Conservation (phyloP, 1,139 yeast species). For the Yamadazyma kanchanaburiensis region DNA sequence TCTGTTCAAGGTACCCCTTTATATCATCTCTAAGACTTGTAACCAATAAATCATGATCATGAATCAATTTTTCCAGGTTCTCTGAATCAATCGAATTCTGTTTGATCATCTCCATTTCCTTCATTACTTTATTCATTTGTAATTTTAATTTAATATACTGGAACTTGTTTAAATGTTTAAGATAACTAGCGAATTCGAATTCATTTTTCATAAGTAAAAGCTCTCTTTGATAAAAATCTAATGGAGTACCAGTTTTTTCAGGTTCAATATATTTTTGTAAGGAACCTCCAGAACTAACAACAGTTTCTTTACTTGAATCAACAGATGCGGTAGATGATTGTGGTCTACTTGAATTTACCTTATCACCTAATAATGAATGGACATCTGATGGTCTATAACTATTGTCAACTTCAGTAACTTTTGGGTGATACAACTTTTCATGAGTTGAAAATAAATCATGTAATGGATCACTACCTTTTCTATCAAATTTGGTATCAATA, state of each 20-base stretch:
- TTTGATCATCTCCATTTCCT: constrained; percentile 6
- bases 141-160: constrained; percentile 38
- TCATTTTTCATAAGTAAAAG: constrained; percentile 58
- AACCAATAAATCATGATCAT: constrained; percentile 14
- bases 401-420: constrained; percentile 3
- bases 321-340: constrained; percentile 13
- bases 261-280: constrained; percentile 1
- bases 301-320: constrained; percentile 12
- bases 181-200: constrained; percentile 56
- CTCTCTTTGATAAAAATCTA: constrained; percentile 56
- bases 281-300: constrained; percentile 6
- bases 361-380: constrained; percentile 9
- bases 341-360: constrained; percentile 4
- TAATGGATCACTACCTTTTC: constrained; percentile 18
- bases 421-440: constrained; percentile 27
- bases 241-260: constrained; percentile 18
- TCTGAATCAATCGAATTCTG: constrained; percentile 6
- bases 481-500: constrained; percentile 3
- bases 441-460: constrained; percentile 30
- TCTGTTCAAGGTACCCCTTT: constrained; percentile 4
- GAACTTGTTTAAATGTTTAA: constrained; percentile 49
- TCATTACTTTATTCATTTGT: constrained; percentile 23
- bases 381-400: constrained; percentile 5
- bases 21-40: constrained; percentile 7
- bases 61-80: no score